Conservation (phyloP, 441 rosid species). For the Adansonia rubrostipa region DNA sequence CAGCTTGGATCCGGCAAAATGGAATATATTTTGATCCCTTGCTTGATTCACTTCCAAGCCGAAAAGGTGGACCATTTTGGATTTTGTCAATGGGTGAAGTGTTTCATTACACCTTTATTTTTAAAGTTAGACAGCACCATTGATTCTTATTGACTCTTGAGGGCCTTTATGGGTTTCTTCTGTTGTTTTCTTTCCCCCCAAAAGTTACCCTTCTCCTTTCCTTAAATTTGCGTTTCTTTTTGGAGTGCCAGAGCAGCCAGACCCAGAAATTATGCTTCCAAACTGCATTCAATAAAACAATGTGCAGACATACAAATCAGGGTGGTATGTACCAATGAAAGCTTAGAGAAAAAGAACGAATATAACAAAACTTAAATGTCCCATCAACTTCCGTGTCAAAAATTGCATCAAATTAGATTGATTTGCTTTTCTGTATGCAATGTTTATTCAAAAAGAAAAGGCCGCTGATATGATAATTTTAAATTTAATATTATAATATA, state of each 20-base stretch:
- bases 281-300: not conserved
- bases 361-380: too few species aligned
- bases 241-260: not conserved
- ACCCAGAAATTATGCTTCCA: not conserved
- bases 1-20: too few species aligned
- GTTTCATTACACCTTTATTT: not conserved
- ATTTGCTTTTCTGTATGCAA: not conserved
- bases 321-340: too few species aligned
- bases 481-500: too few species aligned
- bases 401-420: not conserved
- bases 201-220: not conserved
- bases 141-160: not conserved
- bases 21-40: not conserved
- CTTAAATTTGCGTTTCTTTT: not conserved
- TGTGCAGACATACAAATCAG: not conserved
- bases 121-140: conserved; percentile 8
- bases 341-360: too few species aligned
- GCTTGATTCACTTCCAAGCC: conserved; percentile 30
- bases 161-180: not conserved
- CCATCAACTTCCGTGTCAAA: not conserved
- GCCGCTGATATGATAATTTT: too few species aligned
- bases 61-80: conserved; percentile 34
- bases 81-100: not conserved
- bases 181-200: not conserved
- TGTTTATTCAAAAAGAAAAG: not conserved